Base-by-base conservation (phyloP, 148 eudicot genomes). In the Camellia granthamiana region DNA sequence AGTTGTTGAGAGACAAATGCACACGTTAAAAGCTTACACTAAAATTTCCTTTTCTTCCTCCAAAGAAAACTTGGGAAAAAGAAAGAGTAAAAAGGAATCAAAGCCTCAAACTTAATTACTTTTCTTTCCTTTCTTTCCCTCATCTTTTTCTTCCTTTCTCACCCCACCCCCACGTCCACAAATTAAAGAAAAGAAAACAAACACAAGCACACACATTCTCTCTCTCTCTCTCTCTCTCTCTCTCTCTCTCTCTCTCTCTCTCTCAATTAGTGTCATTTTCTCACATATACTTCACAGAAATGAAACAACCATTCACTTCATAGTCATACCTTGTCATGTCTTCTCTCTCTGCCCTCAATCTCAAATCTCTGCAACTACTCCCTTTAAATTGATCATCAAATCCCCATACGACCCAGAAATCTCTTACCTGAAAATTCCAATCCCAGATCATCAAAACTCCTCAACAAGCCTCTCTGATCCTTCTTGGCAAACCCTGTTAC, bases 211-310 rank as follows among this genome's bases (percentile, higher is more conserved):
- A 6, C 61, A 7, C 55, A 7, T 47, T 67, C 71, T 42, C 74
- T 71, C 52, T 69, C 72, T n/a, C n/a, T n/a, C n/a, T n/a, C n/a
- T n/a, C n/a, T n/a, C n/a, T n/a, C n/a, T 69, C 72, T 69, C 21
- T 69, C 52, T 68, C 72, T 68, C 49, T 42, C 69, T 59, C 49
- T 61, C 49, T 67, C 69, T 78, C 67, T 78, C 56, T 69, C 76
- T 49, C 72, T 66, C 83, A 9, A 69, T 90, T 87, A 83, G 84
- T 90, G 93, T 94, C 98, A 87, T 87, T 94, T 91, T 92, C 98
- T 91, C 89, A 86, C 90, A 86, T 86, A 91, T 91, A 94, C 91
- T 91, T 92, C 97, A 89, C 92, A 88, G 91, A 90, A 85, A 86
- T 83, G 87, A 88, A 84, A 89, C 94, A 84, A 82, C 90, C 86